Evolutionary conservation across 106 monocot genomes (phyloP), one percentile per base, ranked within the genome.

Genomic region (Iris macrosiphon): DNA sequence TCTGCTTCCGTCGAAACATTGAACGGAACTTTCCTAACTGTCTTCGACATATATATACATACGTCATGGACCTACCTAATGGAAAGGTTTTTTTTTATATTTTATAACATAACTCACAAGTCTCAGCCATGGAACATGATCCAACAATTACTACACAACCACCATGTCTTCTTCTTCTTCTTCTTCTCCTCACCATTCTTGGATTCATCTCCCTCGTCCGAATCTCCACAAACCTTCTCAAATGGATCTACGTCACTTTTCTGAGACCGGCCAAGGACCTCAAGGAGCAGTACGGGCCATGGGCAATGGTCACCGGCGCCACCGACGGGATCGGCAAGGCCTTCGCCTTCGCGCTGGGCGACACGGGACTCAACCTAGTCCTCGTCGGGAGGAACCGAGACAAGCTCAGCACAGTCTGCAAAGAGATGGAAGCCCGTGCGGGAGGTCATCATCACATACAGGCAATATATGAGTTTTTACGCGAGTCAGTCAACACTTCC

Each of bases 271-370:
- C 46, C 14, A 83, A 73, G 55, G 55, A 76, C 45, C 77, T 84
- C 55, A 64, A 32, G 31, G 17, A 34, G n/a, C 21, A 11, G 12
- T 84, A 84, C 68, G 89, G 89, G 52, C 32, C 67, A 13, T 89
- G 80, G 80, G 84, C 84, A 8, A 65, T 89, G 59, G 68, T 89
- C 37, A 89, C 89, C 57, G 84, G 84, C 23, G 65, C 84, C 41
- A 89, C 80, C 0, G 89, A 89, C 60, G 84, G 89, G 50, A 89
- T 89, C 70, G 84, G 84, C 25, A 71, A 48, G 49, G 73, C 77
- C 35, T 49, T 89, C 46, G 80, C 80, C 49, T 48, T 84, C 59
- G 66, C 71, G 60, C 63, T 89, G 28, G 84, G 84, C 13, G 55
- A 64, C 44, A 42, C 45, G 1, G 74, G 74, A 8, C 66, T 83